Evolutionary conservation across 345 rosid species (phyloP).

Genomic region (Aquilaria malaccensis): DNA sequence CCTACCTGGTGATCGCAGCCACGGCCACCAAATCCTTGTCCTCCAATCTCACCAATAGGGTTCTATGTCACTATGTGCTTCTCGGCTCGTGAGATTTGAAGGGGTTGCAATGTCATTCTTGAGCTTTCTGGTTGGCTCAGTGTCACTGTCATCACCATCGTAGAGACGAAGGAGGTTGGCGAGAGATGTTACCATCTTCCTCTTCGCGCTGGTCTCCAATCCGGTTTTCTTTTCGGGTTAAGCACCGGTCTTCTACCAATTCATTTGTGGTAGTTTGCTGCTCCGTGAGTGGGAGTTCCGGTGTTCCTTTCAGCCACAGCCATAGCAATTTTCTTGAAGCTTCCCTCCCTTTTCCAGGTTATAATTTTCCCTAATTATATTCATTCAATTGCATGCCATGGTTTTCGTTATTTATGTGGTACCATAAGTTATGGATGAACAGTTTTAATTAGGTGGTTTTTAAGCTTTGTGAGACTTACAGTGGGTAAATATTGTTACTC

Average conservation of each 20-base stretch:
- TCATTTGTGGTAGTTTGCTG: conserved; percentile 35
- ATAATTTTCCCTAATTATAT: not conserved
- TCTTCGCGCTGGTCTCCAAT: conserved; percentile 17
- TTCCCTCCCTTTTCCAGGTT: conserved; percentile 77
- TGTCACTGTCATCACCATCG: too few species aligned
- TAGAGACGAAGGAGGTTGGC: too few species aligned
- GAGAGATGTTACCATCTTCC: not conserved
- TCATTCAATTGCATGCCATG: not conserved
- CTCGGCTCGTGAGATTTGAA: too few species aligned
- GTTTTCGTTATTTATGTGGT: too few species aligned
- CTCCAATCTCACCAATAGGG: too few species aligned
- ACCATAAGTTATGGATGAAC: too few species aligned
- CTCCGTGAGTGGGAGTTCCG: conserved; percentile 36
- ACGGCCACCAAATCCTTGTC: too few species aligned
- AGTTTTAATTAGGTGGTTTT: not conserved
- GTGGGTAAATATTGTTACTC: conserved; percentile 32
- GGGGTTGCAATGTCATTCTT: too few species aligned
- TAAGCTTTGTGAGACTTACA: not conserved
- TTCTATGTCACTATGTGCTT: too few species aligned
- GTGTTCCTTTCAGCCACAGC: conserved; percentile 32
- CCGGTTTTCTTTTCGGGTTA: conserved; percentile 20
- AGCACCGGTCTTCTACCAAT: conserved; percentile 17
- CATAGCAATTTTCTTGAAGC: conserved; percentile 59
- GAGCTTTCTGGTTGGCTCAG: too few species aligned
- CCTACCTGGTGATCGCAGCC: too few species aligned